Conservation (phyloP, 1,284 basidiomycete species). For the Cutaneotrichosporon sp. region DNA sequence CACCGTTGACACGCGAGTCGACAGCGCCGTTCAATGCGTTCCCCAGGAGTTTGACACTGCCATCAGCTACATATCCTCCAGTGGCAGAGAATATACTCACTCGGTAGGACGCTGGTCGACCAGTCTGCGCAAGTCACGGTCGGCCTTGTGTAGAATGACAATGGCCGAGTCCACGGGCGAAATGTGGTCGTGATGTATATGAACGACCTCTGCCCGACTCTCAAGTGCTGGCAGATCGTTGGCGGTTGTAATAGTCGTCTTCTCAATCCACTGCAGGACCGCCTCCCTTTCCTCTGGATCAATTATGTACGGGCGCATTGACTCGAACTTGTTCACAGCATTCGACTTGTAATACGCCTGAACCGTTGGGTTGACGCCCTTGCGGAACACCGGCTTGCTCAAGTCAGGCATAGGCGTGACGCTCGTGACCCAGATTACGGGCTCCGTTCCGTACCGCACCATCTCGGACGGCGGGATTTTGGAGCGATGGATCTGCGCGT, state of each 20-base stretch:
- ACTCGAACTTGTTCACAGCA: conserved; percentile 74
- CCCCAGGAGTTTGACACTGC: conserved; percentile 72
- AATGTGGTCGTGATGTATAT: conserved; percentile 67
- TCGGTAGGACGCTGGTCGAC: conserved; percentile 24
- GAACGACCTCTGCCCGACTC: conserved; percentile 82
- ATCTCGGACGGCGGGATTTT: conserved; percentile 74
- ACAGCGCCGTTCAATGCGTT: conserved; percentile 84
- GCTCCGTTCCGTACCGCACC: conserved; percentile 70
- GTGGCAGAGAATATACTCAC: conserved; percentile 18
- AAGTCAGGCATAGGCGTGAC: conserved; percentile 82
- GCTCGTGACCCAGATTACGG: conserved; percentile 81
- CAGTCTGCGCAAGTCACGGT: conserved; percentile 23
- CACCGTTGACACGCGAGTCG: conserved; percentile 72
- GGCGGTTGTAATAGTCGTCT: conserved; percentile 74
- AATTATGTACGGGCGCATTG: conserved; percentile 64
- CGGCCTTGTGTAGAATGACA: conserved; percentile 60
- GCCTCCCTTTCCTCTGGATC: conserved; percentile 53
- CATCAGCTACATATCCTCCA: neutral
- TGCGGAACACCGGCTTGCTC: conserved; percentile 71
- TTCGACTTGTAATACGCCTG: conserved; percentile 63
- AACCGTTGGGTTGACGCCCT: conserved; percentile 74
- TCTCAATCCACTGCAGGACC: conserved; percentile 75
- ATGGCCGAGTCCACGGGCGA: conserved; percentile 83
- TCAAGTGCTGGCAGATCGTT: conserved; percentile 89
- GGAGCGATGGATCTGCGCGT: conserved; percentile 71